Base-by-base conservation (phyloP, 2,329 filamentous ascomycete genomes). In the Akanthomyces lecanii region DNA sequence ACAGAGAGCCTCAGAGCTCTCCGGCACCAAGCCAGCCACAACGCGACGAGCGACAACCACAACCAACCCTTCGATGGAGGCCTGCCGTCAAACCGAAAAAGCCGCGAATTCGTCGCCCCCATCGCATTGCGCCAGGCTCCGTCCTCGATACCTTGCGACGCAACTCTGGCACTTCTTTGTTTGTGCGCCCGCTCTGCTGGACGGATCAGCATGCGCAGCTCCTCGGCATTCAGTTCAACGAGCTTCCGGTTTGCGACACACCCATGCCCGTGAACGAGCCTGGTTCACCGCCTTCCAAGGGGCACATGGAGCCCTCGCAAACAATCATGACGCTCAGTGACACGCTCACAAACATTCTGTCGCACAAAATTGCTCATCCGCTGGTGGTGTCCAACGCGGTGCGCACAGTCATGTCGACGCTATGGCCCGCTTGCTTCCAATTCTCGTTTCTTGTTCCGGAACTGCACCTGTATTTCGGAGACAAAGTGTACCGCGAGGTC, bases 141-240 rank as follows among this genome's bases (percentile, higher is more conserved):
- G 73, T 86, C 25, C 81, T 79, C 68, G 81, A 82, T 65, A 75
- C 83, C 51, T 75, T 86, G 64, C 78, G 80, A 64, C 74, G 81
- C 25, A 69, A 85, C 67, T 71, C 77, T 40, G 79, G 81, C 50
- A 71, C 70, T 0, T 76, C 79, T 0, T 79, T 86, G 23, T 85
- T 80, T 64, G 72, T 82, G 54, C 76, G 78, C 30, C 84, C 84
- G 2, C 79, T 85, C 52, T 79, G 77, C 68, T 86, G 84, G 84
- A 85, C 80, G 18, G 82, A 85, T 61, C 63, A 75, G 1, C 84
- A 86, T 64, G 68, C 76, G 11, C 70, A 74, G 50, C 71, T 85
- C 2, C 79, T 86, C 6, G 78, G 77, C 28, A 79, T 76, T 18
- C 71, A 71, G 50, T 86, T 84, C 71, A 64, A 72, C 30, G 73